Evolutionary conservation across 768 basidiomycete genomes (phyloP).

Genomic region (Crucibulum laeve): DNA sequence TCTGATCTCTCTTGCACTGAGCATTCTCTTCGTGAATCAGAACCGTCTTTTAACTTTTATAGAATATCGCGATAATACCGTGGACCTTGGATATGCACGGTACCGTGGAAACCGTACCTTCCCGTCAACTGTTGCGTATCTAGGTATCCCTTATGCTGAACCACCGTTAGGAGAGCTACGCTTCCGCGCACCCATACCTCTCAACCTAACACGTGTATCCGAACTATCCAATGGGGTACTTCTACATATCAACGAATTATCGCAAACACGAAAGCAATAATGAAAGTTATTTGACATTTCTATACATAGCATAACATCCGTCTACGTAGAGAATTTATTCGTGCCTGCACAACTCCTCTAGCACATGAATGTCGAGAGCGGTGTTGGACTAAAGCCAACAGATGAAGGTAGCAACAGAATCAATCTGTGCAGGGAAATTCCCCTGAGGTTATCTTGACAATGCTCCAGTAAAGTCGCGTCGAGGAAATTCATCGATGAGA

Average conservation of each 20-base stretch:
- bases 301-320: neutral
- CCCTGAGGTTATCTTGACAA: neutral
- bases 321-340: neutral
- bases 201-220: slow-evolving; percentile 43
- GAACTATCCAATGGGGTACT: too few species aligned
- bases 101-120: slow-evolving; percentile 51
- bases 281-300: neutral
- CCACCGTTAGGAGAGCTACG: slow-evolving; percentile 48
- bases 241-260: neutral
- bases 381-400: neutral
- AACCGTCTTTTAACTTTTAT: too few species aligned
- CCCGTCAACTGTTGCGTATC: slow-evolving; percentile 51
- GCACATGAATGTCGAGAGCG: neutral
- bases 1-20: too few species aligned
- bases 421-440: neutral
- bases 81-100: slow-evolving; percentile 54
- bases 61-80: too few species aligned
- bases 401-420: neutral
- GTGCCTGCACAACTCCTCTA: neutral
- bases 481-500: neutral
- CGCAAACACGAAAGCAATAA: neutral
- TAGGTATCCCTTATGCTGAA: slow-evolving; percentile 57
- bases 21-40: too few species aligned
- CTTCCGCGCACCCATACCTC: slow-evolving; percentile 46
- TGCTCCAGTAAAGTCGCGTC: neutral